phyloP scores from a whole-genome alignment of 106 monocot species.

The Dioscorea alata region DNA sequence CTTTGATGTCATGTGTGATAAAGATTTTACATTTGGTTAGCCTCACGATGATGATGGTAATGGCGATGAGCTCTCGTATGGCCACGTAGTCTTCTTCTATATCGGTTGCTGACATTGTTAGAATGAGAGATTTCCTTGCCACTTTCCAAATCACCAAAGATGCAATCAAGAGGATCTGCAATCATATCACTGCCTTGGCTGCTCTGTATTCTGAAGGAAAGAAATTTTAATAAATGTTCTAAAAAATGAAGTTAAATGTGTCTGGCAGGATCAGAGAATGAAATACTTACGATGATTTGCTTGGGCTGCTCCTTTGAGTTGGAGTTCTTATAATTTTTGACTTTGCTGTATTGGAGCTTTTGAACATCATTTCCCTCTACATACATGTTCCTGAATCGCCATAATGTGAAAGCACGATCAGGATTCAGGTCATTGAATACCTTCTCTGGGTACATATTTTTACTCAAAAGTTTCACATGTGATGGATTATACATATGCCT shows the following conservation, averaged over 20 bases:
- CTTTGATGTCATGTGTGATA: too few relatives aligned
- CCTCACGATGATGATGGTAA: background rate
- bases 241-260: background rate
- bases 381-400: constrained; percentile 31
- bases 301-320: background rate
- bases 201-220: constrained; percentile 1
- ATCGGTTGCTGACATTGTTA: background rate
- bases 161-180: constrained; percentile 50
- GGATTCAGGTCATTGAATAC: constrained; percentile 34
- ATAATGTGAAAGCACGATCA: constrained; percentile 28
- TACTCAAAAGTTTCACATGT: constrained; percentile 18
- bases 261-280: background rate
- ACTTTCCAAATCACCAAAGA: constrained; percentile 37
- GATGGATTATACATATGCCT: constrained; percentile 25
- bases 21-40: too few relatives aligned
- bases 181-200: constrained; percentile 9
- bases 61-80: constrained; percentile 38
- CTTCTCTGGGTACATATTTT: constrained; percentile 41
- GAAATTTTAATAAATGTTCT: background rate
- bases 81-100: constrained; percentile 21
- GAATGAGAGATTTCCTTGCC: constrained; percentile 16
- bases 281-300: constrained; percentile 1
- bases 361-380: constrained; percentile 6
- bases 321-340: background rate
- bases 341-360: background rate